These are phyloP conservation scores for Eucommia ulmoides DNA, from an alignment of 257 asterid species.

Conservation along the genomic window DNA sequence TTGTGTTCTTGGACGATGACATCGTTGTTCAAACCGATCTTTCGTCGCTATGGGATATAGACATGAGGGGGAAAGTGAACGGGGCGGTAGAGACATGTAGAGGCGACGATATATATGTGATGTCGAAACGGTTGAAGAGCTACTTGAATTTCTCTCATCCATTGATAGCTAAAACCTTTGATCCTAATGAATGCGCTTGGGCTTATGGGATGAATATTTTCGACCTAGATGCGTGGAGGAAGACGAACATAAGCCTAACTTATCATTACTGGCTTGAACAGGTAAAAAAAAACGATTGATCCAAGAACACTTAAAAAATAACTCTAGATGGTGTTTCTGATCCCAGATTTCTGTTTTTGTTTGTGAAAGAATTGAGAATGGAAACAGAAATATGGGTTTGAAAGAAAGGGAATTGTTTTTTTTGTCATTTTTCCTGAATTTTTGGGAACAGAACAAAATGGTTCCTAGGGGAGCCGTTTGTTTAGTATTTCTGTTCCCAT, in stretches of 20 bases:
- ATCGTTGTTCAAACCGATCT: constrained; percentile 87
- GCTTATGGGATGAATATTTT: constrained; percentile 97
- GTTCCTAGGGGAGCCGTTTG: too few relatives aligned
- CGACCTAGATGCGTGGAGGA: constrained; percentile 87
- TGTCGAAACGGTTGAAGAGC: constrained; percentile 83
- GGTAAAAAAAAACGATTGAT: too few relatives aligned
- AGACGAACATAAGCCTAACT: constrained; percentile 61
- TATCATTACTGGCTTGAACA: constrained; percentile 78
- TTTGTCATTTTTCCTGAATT: too few relatives aligned
- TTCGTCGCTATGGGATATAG: constrained; percentile 83
- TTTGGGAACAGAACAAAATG: too few relatives aligned
- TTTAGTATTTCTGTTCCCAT: too few relatives aligned
- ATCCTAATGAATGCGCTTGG: constrained; percentile 96
- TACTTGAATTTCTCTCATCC: constrained; percentile 94
- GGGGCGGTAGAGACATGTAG: constrained; percentile 93
- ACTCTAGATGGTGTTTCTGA: too few relatives aligned
- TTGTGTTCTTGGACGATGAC: constrained; percentile 92
- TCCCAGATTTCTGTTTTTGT: too few relatives aligned
- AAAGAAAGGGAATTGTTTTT: too few relatives aligned
- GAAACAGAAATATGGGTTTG: too few relatives aligned
- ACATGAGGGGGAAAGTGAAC: constrained; percentile 84
- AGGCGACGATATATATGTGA: constrained; percentile 79
- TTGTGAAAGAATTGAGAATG: too few relatives aligned
- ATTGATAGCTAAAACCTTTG: constrained; percentile 46
- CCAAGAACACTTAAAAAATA: too few relatives aligned